phyloP scores from a whole-genome alignment of 225 moss, liverwort and hornwort genomes.

The Pseudisothecium myosuroides region DNA sequence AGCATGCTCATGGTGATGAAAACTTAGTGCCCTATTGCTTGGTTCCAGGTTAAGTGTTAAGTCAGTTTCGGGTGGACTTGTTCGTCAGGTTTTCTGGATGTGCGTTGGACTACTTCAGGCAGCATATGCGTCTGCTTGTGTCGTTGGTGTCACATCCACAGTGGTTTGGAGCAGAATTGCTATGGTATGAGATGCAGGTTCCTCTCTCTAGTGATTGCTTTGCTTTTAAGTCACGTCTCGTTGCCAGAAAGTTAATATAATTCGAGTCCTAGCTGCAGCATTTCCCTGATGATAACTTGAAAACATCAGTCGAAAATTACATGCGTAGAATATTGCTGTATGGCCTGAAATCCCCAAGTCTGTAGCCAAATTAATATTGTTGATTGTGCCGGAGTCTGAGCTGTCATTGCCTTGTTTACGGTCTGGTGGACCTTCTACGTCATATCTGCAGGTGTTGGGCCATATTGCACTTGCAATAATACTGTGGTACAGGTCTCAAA shows the following conservation, averaged over 20 bases:
- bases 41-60: neutral
- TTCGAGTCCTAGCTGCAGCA: neutral
- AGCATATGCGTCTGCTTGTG: conserved; percentile 61
- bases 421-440: neutral
- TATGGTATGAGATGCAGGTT: conserved; percentile 36
- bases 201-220: neutral
- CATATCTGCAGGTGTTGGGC: conserved; percentile 52
- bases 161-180: conserved; percentile 52
- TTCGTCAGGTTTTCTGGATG: conserved; percentile 70
- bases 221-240: neutral
- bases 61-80: neutral
- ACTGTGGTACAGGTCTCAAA: conserved; percentile 57
- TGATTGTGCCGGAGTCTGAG: neutral
- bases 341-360: neutral
- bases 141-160: conserved; percentile 55
- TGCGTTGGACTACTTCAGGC: conserved; percentile 80
- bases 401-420: neutral
- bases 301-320: neutral
- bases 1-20: neutral
- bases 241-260: neutral
- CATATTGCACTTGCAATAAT: conserved; percentile 45
- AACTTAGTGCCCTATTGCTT: neutral
- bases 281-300: neutral
- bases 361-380: neutral
- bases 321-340: neutral